Percentiles rank a stretch among this genome's conserved stretches.
Conservation (phyloP, 805 yeast genomes). For the Babjeviella inositovora region DNA sequence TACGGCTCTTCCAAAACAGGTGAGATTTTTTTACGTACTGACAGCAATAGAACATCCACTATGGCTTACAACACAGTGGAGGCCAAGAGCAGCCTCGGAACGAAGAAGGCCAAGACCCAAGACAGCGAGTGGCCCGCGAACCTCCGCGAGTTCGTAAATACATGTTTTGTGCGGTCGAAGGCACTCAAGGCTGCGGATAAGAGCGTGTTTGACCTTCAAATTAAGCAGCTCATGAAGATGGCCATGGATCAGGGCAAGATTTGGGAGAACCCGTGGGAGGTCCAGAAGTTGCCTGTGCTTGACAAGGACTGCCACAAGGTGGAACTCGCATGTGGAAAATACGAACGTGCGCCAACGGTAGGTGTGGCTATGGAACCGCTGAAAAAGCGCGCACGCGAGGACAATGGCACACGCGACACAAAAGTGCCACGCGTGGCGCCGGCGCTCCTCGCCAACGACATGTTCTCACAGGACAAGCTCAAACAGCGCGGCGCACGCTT, state of each 20-base stretch:
- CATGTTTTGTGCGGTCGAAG: constrained; percentile 23
- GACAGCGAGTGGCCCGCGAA: constrained; percentile 39
- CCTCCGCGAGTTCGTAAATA: constrained; percentile 30
- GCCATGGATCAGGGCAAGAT: constrained; percentile 28
- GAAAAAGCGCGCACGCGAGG: constrained; percentile 1
- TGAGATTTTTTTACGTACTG: too few relatives aligned
- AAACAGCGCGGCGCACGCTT: constrained; percentile 1
- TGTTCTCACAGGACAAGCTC: constrained; percentile 2
- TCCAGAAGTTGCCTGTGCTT: constrained; percentile 29
- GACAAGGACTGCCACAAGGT: constrained; percentile 5
- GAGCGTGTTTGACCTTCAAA: constrained; percentile 25
- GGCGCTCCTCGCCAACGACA: constrained; percentile 2
- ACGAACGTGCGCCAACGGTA: constrained; percentile 1
- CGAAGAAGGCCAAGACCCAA: too few relatives aligned
- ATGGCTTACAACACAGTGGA: too few relatives aligned
- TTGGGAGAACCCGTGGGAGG: constrained; percentile 35
- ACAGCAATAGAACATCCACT: too few relatives aligned
- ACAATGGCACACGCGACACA: not conserved
- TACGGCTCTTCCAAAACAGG: too few relatives aligned
- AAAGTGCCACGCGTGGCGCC: not conserved
- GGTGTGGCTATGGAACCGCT: constrained; percentile 1
- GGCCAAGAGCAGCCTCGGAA: too few relatives aligned
- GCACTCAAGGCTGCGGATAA: constrained; percentile 16
- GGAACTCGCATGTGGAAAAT: not conserved
- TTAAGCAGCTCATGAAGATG: constrained; percentile 27